Evolutionary conservation across 2,329 filamentous ascomycete genomes (phyloP), one percentile per base, ranked within the genome.

Genomic region (Fusarium sambucinum): DNA sequence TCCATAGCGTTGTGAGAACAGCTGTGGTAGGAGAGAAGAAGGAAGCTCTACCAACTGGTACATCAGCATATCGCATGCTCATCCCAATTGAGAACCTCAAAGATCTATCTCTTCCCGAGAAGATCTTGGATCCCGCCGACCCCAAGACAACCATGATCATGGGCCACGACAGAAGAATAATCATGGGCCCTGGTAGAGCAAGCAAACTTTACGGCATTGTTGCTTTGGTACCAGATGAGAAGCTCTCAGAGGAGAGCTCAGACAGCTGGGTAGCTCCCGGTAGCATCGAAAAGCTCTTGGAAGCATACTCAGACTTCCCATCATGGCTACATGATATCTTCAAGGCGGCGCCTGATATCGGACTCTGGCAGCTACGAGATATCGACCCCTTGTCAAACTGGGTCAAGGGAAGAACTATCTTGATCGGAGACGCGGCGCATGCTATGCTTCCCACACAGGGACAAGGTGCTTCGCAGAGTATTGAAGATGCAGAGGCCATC

Each of bases 241-340:
- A 56, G 23, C 64, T 72, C 2, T 19, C 41, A 1, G 69, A 72
- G 35, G 55, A 60, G 12, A 68, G 57, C 11, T 59, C 69, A 4
- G 69, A 72, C 12, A 72, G 66, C 9, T 72, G 69, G 69, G 69
- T 72, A 10, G 56, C 68, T 11, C 55, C 69, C 1, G 69, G 69
- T 1, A 70, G 69, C 12, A 59, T 72, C 1, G 69, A 66, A 1
- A 72, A 66, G 17, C 57, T 72, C 0, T 1, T 70, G 0, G 63
- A 70, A 30, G 66, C 69, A 1, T 72, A 72, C 21, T 66, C 58
- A 0, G 59, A 63, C 6, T 63, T 63, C 25, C 59, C 59, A 6
- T 14, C 42, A 1, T 63, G 59, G 59, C 21, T 63, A 3, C 59
- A 63, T 1, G 37, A 63, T 5, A 57, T 63, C 5, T 63, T 63